Percentiles rank a stretch among this genome's conserved stretches.
phyloP scores from a whole-genome alignment of 805 yeast genomes.

The Cyberlindnera maritima region DNA sequence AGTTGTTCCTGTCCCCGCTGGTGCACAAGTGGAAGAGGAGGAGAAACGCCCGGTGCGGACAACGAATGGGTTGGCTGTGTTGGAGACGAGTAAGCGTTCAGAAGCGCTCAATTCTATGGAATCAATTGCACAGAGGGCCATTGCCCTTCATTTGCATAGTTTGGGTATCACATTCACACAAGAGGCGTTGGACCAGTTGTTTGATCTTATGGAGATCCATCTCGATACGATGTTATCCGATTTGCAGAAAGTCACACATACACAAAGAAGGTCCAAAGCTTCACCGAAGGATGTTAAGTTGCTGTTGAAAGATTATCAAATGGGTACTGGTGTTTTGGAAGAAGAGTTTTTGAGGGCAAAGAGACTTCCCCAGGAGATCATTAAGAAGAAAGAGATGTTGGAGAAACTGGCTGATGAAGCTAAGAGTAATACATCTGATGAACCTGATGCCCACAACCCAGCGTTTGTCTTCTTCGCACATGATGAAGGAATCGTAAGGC shows the following conservation, averaged over 20 bases:
- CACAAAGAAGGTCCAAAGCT: conserved; percentile 59
- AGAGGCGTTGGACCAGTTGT: conserved; percentile 38
- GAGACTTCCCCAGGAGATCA: conserved; percentile 11
- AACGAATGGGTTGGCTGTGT: neutral
- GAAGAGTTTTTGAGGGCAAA: conserved; percentile 33
- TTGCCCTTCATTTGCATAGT: conserved; percentile 36
- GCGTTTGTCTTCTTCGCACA: conserved; percentile 53
- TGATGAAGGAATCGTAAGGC: conserved; percentile 46
- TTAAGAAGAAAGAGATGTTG: conserved; percentile 18
- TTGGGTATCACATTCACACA: conserved; percentile 30
- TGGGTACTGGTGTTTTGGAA: conserved; percentile 40
- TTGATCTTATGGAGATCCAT: conserved; percentile 34
- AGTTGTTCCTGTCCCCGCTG: no score
- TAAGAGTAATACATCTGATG: conserved; percentile 9
- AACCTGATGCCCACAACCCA: conserved; percentile 38
- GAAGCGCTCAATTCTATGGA: conserved; percentile 30
- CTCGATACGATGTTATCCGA: conserved; percentile 38
- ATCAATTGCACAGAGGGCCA: conserved; percentile 30
- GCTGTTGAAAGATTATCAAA: conserved; percentile 40
- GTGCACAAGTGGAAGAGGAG: no score
- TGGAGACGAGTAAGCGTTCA: conserved; percentile 3
- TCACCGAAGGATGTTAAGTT: conserved; percentile 49
- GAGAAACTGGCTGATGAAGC: conserved; percentile 13
- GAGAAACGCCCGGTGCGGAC: neutral
- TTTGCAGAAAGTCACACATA: conserved; percentile 49